Percentiles rank a stretch among this genome's conserved stretches.
Conservation (phyloP, 345 rosid species). For the Ceriops decandra region DNA sequence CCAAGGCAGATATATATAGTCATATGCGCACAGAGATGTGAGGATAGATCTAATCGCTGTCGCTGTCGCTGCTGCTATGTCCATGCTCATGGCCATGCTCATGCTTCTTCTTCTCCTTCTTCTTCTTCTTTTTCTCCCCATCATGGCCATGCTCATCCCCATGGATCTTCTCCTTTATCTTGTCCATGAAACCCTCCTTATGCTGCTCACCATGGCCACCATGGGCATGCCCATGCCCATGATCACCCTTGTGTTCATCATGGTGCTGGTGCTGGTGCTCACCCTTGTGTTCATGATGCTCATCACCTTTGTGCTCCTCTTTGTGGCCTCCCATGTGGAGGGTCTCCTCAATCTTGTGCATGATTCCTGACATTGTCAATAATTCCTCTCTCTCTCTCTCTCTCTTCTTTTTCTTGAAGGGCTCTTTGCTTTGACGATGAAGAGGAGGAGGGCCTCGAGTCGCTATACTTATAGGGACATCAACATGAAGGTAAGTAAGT, state of each 20-base stretch:
- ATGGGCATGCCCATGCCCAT: background rate
- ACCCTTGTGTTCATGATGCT: conserved; percentile 8
- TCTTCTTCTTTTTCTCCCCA: conserved; percentile 39
- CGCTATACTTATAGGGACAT: background rate
- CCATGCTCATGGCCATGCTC: conserved; percentile 36
- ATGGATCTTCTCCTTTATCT: conserved; percentile 48
- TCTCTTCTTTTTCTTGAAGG: too few relatives aligned
- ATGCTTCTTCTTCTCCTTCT: conserved; percentile 41
- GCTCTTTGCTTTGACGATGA: background rate
- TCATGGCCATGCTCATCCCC: conserved; percentile 26
- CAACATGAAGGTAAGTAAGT: too few relatives aligned
- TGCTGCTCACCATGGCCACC: conserved; percentile 14
- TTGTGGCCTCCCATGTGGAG: conserved; percentile 65
- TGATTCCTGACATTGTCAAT: conserved; percentile 54
- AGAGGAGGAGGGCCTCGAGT: background rate
- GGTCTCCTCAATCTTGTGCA: conserved; percentile 59
- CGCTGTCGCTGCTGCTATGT: conserved; percentile 58
- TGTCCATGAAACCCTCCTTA: conserved; percentile 48
- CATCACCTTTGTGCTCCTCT: conserved; percentile 19
- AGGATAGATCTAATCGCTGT: conserved; percentile 47
- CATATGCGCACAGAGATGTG: background rate
- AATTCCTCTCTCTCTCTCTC: background rate
- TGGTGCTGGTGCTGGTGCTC: background rate
- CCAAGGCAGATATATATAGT: background rate
- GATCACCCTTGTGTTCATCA: conserved; percentile 1